A percentile compares a stretch with the other conserved stretches of the same genome.
Evolutionary conservation across 2,329 filamentous ascomycete species (phyloP).

Genomic region (Exserohilum turcica): DNA sequence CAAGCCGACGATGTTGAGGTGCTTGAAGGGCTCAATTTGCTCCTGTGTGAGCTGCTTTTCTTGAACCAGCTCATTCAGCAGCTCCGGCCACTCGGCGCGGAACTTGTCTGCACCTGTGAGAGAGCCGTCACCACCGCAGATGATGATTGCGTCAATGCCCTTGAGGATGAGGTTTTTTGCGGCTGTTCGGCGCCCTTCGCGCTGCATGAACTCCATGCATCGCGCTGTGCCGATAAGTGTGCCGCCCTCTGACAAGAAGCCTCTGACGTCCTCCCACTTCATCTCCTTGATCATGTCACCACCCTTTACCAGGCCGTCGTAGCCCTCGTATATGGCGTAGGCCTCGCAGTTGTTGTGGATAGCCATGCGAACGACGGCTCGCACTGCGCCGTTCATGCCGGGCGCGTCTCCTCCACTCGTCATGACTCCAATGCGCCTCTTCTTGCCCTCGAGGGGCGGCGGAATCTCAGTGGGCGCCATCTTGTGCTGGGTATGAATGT

Average conservation of each 20-base stretch:
- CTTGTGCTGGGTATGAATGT: slow-evolving; percentile 4
- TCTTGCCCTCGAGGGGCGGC: slow-evolving; percentile 52
- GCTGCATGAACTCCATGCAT: slow-evolving; percentile 90
- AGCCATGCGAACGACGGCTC: slow-evolving; percentile 88
- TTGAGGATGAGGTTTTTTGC: slow-evolving; percentile 93
- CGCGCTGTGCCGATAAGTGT: slow-evolving; percentile 95
- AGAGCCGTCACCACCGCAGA: slow-evolving; percentile 90
- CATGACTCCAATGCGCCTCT: slow-evolving; percentile 81
- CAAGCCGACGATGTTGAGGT: slow-evolving; percentile 94
- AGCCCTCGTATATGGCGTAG: slow-evolving; percentile 77
- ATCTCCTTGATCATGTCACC: slow-evolving; percentile 86
- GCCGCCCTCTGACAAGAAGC: slow-evolving; percentile 90
- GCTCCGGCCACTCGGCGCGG: slow-evolving; percentile 85
- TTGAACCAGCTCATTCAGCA: slow-evolving; percentile 82
- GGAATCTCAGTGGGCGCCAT: slow-evolving; percentile 43
- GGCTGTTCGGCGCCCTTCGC: slow-evolving; percentile 78
- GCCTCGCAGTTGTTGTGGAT: slow-evolving; percentile 70
- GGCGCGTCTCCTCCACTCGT: slow-evolving; percentile 93
- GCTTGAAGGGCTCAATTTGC: slow-evolving; percentile 75
- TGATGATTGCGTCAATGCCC: slow-evolving; percentile 93
- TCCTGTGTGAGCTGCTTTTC: slow-evolving; percentile 71
- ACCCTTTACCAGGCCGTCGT: slow-evolving; percentile 90
- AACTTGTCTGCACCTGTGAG: slow-evolving; percentile 95
- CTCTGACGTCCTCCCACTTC: slow-evolving; percentile 91
- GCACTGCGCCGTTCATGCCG: slow-evolving; percentile 91